Base-by-base conservation (phyloP, 148 eudicot genomes). In the Nepenthes mirabilis region DNA sequence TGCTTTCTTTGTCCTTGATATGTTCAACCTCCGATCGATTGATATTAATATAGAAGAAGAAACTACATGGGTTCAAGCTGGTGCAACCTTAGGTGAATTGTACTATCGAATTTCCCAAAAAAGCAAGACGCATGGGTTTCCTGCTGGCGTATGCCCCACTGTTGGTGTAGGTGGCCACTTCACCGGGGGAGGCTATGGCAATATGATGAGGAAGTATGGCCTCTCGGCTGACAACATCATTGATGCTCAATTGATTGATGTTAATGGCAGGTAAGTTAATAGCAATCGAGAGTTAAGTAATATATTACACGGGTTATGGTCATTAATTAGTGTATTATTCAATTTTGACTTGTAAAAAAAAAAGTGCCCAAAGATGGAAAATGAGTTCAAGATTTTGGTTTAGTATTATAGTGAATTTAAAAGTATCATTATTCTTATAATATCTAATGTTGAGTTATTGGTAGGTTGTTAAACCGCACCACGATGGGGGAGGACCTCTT, bases 141-240 rank as follows among this genome's bases (percentile, higher is more conserved):
- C 81, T 13, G 81, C 69, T 2, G 75, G 81, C 3, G 81, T 77
- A 33, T 73, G 81, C n/a, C 48, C 63, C 2, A 63, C 74, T 10
- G 77, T 77, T 5, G 81, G 75, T 12, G 58, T 64, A 1, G 81
- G 81, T 6, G 81, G 81, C 1, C 81, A 70, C 55, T 69, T 77
- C 36, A 14, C 69, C 2, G 81, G 77, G 6, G 81, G 77, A 33
- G 81, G 77, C 0, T 77, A 77, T 61, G 81, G 81, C 23, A 66
- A 60, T 52, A 43, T 77, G 75, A 58, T 77, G 32, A 70, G 77
- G 65, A 77, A 77, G 47, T 73, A 63, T 5, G 81, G 81, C 14
- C 51, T 70, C 37, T 66, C 77, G 0, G 63, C 71, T 0, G 81
- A 77, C 63, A 36, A 77, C 60, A 47, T 73, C 49, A 40, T 73